These are phyloP conservation scores for Cyclotella cryptica DNA, from an alignment of 108 stramenopile genomes.

Conservation along the genomic window DNA sequence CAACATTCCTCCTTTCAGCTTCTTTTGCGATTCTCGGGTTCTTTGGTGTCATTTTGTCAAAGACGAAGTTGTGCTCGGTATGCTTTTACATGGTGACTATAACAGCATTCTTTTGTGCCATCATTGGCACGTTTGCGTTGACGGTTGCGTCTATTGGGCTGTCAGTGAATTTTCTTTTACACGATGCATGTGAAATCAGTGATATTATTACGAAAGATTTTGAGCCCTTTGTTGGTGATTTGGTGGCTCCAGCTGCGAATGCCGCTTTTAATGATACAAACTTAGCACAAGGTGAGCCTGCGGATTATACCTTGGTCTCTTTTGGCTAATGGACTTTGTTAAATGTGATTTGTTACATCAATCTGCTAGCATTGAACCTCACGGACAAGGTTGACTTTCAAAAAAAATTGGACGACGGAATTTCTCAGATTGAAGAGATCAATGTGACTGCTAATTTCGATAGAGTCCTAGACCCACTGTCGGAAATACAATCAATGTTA, in stretches of 20 bases:
- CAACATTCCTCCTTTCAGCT: slow-evolving; percentile 32
- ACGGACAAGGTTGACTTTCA: slow-evolving; percentile 59
- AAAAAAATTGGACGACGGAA: slow-evolving; percentile 49
- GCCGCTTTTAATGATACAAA: slow-evolving; percentile 54
- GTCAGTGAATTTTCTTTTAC: slow-evolving; percentile 28
- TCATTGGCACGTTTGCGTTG: slow-evolving; percentile 36
- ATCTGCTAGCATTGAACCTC: slow-evolving; percentile 31
- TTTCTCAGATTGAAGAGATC: slow-evolving; percentile 35
- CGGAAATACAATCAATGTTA: slow-evolving; percentile 36
- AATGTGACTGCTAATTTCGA: slow-evolving; percentile 45
- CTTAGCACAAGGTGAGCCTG: slow-evolving; percentile 32
- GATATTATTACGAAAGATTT: slow-evolving; percentile 42
- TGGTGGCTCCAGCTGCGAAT: slow-evolving; percentile 46
- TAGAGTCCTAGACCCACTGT: slow-evolving; percentile 39
- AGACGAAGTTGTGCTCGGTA: slow-evolving; percentile 19
- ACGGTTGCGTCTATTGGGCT: slow-evolving; percentile 42
- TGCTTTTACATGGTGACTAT: slow-evolving; percentile 36
- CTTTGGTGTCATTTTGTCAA: slow-evolving; percentile 38
- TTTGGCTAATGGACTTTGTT: not conserved
- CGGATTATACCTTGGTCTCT: not conserved
- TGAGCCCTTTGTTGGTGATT: slow-evolving; percentile 59
- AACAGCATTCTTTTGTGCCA: slow-evolving; percentile 45
- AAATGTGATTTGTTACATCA: not conserved
- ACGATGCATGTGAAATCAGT: slow-evolving; percentile 47
- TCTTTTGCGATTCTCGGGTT: slow-evolving; percentile 34